Evolutionary conservation across 495 filamentous ascomycete species (phyloP), one percentile per base, ranked within the genome.

Genomic region (Xylaria longipes): DNA sequence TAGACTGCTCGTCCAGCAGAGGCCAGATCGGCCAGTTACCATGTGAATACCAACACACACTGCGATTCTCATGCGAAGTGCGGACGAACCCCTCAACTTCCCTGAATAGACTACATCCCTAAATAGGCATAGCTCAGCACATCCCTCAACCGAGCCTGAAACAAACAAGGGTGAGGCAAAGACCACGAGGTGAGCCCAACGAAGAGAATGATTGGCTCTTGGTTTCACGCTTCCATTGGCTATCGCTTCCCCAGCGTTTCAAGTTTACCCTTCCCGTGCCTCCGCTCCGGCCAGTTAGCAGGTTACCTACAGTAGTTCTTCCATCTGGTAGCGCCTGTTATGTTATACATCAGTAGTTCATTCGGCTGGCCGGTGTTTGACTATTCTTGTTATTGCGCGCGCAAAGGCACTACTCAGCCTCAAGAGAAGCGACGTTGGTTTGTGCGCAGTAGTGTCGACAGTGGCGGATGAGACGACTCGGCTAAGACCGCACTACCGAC

Each of bases 381-480:
- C 7, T 33, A 20, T 48, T 37, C 20, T 50, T 52, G 11, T 29
- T 20, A 11, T 63, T 25, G n/a, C n/a, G 60, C 60, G 58, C 58
- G 35, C 60, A 41, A 60, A 43, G 11, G 3, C 39, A 6, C 20
- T 37, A 48, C 62, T 65, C 62, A 48, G 62, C 63, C 63, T 66
- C 45, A 52, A 22, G 4, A 35, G 9, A 37, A 27, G 60, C 37
- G 35, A 63, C 6, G 57, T 35, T 60, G 57, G 33, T 60, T 22
- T 37, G 57, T 37, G n/a, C 57, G 33, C 2, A 60, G 57, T 29
- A 60, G 7, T 37, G 57, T 5, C 43, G 50, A 27, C 20, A 52
- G 63, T 66, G 63, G 63, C 63, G 46, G 63, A 66, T 66, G 63
- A 50, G 63, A 66, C 63, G n/a, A 25, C 63, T 52, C 29, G 63